Evolutionary conservation across 345 rosid genomes (phyloP).

Genomic region (Sonneratia caseolaris): DNA sequence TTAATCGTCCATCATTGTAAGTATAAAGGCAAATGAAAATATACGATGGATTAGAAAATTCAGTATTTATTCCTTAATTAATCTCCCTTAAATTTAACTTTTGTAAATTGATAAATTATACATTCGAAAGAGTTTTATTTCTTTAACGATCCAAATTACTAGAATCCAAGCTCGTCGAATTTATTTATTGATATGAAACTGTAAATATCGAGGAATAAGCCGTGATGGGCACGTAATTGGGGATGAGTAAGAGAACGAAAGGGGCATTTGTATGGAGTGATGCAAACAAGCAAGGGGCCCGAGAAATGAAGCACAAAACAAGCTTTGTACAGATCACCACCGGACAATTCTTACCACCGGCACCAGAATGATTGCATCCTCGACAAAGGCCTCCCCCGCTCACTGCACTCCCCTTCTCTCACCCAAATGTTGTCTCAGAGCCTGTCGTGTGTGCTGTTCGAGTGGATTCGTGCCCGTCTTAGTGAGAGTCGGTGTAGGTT

Average conservation of each 20-base stretch:
- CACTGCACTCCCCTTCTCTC: too few relatives aligned
- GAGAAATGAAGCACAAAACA: slow-evolving; percentile 12
- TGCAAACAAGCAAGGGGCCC: neutral
- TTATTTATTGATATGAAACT: slow-evolving; percentile 9
- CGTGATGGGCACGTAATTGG: slow-evolving; percentile 18
- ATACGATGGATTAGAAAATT: neutral
- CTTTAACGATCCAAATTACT: neutral
- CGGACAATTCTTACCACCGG: neutral
- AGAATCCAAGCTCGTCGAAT: neutral
- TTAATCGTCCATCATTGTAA: neutral
- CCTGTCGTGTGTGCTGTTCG: too few relatives aligned
- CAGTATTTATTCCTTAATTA: neutral
- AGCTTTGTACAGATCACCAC: slow-evolving; percentile 7
- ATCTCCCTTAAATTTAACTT: neutral
- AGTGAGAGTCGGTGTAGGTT: neutral
- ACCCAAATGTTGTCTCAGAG: too few relatives aligned
- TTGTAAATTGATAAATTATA: neutral
- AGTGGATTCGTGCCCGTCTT: too few relatives aligned
- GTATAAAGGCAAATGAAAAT: neutral
- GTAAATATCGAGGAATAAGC: neutral
- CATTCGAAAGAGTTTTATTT: neutral
- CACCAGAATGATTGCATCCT: neutral
- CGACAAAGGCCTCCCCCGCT: neutral
- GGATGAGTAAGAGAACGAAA: neutral
- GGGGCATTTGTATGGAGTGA: neutral